A percentile compares a stretch with the other conserved stretches of the same genome.
Evolutionary conservation across 345 rosid species (phyloP).

Genomic region (Eucalyptus cloeziana): DNA sequence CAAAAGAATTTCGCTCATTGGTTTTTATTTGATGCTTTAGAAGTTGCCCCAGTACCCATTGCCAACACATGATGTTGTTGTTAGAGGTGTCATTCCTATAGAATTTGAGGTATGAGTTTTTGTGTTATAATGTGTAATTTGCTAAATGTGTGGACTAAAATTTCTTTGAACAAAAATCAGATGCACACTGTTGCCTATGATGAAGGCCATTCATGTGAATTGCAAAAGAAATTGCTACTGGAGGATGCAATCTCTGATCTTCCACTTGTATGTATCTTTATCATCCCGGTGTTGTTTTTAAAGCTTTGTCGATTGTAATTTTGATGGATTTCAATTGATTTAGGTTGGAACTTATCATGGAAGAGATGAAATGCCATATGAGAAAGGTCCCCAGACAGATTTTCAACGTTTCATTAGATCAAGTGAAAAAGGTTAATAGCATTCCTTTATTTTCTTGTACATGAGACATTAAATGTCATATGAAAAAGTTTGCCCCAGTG

Average conservation of each 20-base stretch:
- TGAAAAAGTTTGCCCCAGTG: too few relatives aligned
- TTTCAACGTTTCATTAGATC: conserved; percentile 35
- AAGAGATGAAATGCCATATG: conserved; percentile 37
- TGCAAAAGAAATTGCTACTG: conserved; percentile 25
- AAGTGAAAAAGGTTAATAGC: conserved; percentile 15
- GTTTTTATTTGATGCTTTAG: conserved; percentile 11
- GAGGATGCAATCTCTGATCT: conserved; percentile 51
- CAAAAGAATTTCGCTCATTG: not conserved
- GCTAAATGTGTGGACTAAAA: not conserved
- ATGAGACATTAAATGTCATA: not conserved
- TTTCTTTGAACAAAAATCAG: conserved; percentile 10
- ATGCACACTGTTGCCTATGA: conserved; percentile 26
- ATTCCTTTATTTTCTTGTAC: not conserved
- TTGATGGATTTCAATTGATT: not conserved
- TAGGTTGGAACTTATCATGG: conserved; percentile 32
- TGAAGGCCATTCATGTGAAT: conserved; percentile 11
- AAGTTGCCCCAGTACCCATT: conserved; percentile 60
- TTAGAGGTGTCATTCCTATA: conserved; percentile 39
- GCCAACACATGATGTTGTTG: conserved; percentile 68
- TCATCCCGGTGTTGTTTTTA: not conserved
- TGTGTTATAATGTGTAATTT: not conserved
- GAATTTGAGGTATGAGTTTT: conserved; percentile 45
- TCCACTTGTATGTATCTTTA: conserved; percentile 28
- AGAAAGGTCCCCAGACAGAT: conserved; percentile 18
- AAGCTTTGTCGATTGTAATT: conserved; percentile 3